Percentiles rank a stretch among this genome's conserved stretches.
phyloP scores from a whole-genome alignment of 2,329 filamentous ascomycete genomes.

The Trichophyton schoenleinii region DNA sequence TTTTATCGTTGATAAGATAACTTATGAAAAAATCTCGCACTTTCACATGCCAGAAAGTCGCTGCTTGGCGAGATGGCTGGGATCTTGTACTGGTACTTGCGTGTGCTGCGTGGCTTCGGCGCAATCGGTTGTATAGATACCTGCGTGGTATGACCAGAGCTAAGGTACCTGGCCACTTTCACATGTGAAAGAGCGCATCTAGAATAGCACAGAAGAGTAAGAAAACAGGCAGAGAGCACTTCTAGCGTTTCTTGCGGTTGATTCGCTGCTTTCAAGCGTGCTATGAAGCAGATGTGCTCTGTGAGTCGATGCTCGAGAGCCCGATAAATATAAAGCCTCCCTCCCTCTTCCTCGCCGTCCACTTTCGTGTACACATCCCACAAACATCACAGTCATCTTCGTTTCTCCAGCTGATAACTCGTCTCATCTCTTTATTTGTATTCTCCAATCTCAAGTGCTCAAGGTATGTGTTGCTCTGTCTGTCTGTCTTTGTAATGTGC shows the following conservation, averaged over 20 bases:
- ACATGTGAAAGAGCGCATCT: neutral
- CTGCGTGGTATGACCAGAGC: neutral
- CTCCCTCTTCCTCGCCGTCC: neutral
- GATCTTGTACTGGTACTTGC: neutral
- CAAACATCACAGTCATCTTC: neutral
- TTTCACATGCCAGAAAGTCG: neutral
- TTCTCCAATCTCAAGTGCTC: neutral
- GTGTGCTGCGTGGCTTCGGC: neutral
- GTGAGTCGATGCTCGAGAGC: neutral
- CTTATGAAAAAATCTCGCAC: neutral
- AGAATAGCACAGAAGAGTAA: neutral
- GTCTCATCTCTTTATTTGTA: too few species aligned
- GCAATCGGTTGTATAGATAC: neutral
- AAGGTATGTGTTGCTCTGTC: neutral
- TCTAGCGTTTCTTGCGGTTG: neutral
- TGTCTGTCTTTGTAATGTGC: neutral
- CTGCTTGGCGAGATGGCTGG: neutral
- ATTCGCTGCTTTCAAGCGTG: neutral
- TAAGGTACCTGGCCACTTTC: neutral
- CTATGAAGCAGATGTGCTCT: neutral
- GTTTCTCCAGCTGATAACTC: neutral
- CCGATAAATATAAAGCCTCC: neutral
- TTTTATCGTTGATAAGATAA: neutral
- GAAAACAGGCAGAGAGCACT: neutral
- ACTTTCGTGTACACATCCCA: neutral